Conservation (phyloP, 345 rosid genomes). For the Arabidopsis suecica region DNA sequence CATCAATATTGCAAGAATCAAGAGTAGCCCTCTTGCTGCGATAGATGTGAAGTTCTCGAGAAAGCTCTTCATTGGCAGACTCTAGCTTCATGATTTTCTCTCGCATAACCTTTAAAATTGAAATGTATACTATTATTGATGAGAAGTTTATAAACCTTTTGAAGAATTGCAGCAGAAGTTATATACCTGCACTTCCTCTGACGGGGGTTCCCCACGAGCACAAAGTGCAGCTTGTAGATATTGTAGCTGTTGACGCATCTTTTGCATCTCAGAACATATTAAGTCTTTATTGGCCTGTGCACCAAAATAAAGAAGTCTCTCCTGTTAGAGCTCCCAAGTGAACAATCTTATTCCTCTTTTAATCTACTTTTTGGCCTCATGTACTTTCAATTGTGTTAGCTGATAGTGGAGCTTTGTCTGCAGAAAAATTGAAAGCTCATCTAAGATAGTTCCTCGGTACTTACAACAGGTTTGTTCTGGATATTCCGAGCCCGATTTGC, state of each 20-base stretch:
- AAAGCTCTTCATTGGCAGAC: slow-evolving; percentile 70
- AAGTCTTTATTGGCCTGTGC: slow-evolving; percentile 75
- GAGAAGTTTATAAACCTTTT: slow-evolving; percentile 17
- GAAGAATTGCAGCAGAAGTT: slow-evolving; percentile 22
- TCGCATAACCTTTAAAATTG: slow-evolving; percentile 56
- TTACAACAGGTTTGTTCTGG: slow-evolving; percentile 84
- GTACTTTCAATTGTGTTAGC: not conserved
- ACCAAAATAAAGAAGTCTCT: slow-evolving; percentile 26
- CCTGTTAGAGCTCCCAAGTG: slow-evolving; percentile 17
- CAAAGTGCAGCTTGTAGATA: slow-evolving; percentile 70
- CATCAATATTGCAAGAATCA: slow-evolving; percentile 56
- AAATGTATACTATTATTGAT: slow-evolving; percentile 13
- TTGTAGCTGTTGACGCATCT: slow-evolving; percentile 73
- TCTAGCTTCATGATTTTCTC: slow-evolving; percentile 73
- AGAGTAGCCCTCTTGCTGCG: slow-evolving; percentile 60
- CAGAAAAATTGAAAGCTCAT: slow-evolving; percentile 10
- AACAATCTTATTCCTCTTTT: not conserved
- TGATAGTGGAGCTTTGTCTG: not conserved
- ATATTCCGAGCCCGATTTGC: slow-evolving; percentile 93
- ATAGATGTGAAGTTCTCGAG: slow-evolving; percentile 71
- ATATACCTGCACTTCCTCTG: slow-evolving; percentile 64
- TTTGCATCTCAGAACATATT: slow-evolving; percentile 70
- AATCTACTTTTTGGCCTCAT: not conserved
- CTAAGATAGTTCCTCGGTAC: slow-evolving; percentile 32
- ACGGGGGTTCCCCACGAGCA: slow-evolving; percentile 58